A percentile compares a stretch with the other conserved stretches of the same genome.
These are phyloP conservation scores for Euphorbia pulcherrima DNA, from an alignment of 345 rosid genomes.

Conservation along the genomic window DNA sequence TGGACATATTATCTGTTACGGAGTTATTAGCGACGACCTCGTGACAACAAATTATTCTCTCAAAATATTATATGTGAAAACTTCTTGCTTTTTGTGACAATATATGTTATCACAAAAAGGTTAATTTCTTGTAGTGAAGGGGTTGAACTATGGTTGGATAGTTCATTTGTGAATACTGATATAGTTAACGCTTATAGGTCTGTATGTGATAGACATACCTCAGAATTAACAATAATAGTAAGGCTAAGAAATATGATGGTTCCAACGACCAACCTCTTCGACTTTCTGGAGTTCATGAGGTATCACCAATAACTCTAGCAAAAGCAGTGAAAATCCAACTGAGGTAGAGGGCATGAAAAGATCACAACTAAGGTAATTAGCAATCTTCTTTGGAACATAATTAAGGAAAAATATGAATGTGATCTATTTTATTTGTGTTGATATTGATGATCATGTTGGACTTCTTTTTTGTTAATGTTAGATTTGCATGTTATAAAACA, in stretches of 20 bases:
- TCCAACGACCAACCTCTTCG: conserved; percentile 38
- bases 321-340: conserved; percentile 77
- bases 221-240: conserved; percentile 31
- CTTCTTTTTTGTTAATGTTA: no score
- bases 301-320: conserved; percentile 72
- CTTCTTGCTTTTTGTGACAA: no score
- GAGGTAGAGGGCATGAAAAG: conserved; percentile 87
- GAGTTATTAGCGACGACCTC: no score
- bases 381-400: background rate
- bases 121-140: no score
- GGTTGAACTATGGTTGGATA: conserved; percentile 73
- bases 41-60: no score
- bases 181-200: conserved; percentile 63
- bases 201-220: conserved; percentile 47
- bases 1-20: no score
- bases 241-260: conserved; percentile 21
- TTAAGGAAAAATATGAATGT: background rate
- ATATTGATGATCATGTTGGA: background rate
- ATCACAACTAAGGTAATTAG: conserved; percentile 71
- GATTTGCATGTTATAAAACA: background rate
- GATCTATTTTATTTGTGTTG: background rate
- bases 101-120: no score
- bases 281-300: conserved; percentile 57
- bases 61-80: no score
- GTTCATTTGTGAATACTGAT: conserved; percentile 77